Conservation (phyloP, 2,329 filamentous ascomycete species). For the Malbranchea zuffiana region DNA sequence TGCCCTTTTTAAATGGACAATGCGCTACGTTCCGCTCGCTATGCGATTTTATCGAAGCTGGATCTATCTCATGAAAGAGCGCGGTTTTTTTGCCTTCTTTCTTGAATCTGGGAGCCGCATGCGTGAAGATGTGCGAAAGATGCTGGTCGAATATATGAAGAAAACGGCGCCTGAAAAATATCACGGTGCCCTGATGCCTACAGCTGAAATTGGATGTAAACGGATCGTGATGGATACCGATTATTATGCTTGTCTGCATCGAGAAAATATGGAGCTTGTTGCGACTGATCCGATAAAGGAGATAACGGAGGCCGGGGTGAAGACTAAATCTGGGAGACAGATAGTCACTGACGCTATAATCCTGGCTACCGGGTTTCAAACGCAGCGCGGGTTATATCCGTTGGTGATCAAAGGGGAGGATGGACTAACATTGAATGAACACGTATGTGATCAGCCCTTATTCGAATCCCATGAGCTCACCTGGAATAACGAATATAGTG, state of each 20-base stretch:
- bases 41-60: constrained; percentile 37
- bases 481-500: constrained; percentile 23
- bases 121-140: constrained; percentile 27
- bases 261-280: constrained; percentile 34
- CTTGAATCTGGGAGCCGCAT: constrained; percentile 29
- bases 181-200: constrained; percentile 35
- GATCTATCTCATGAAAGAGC: constrained; percentile 36
- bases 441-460: constrained; percentile 17
- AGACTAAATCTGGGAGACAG: constrained; percentile 29
- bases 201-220: constrained; percentile 40
- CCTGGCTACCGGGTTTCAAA: constrained; percentile 41
- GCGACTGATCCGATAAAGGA: constrained; percentile 31
- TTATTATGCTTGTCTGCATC: constrained; percentile 36
- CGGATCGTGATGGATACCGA: constrained; percentile 39
- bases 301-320: constrained; percentile 31
- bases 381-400: constrained; percentile 37
- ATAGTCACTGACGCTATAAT: constrained; percentile 39
- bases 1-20: constrained; percentile 31
- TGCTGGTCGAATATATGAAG: constrained; percentile 36
- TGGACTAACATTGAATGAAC: constrained; percentile 24
- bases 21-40: constrained; percentile 37
- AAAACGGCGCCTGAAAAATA: constrained; percentile 35
- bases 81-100: constrained; percentile 35
- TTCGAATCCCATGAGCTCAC: not conserved
- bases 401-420: constrained; percentile 38